A percentile compares a stretch with the other conserved stretches of the same genome.
phyloP scores from a whole-genome alignment of 1,284 basidiomycete species.

The Microbotryum intermedium region DNA sequence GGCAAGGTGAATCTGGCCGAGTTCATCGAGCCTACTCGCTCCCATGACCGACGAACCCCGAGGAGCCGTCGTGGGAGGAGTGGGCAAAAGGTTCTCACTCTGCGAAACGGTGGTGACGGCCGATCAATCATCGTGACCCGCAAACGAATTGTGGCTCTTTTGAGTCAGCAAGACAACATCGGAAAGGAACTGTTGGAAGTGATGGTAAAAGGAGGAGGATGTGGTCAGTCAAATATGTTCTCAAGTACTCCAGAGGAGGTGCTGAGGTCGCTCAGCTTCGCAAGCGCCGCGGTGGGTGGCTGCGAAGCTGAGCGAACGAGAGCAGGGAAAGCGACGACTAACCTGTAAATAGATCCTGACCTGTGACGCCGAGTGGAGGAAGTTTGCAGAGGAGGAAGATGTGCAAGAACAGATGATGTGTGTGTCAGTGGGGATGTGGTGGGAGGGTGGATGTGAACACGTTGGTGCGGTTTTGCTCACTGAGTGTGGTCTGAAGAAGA shows the following conservation, averaged over 20 bases:
- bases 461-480: neutral
- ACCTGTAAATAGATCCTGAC: slow-evolving; percentile 2
- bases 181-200: slow-evolving; percentile 1
- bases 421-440: neutral
- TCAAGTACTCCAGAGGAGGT: too few relatives aligned
- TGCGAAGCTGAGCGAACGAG: too few relatives aligned
- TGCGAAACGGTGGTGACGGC: neutral
- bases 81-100: neutral
- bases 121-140: slow-evolving; percentile 2
- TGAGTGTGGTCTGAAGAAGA: neutral
- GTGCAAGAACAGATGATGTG: neutral
- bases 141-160: slow-evolving; percentile 5
- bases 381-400: neutral
- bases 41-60: neutral
- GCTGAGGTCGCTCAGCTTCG: too few relatives aligned
- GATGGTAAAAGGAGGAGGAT: too few relatives aligned
- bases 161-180: slow-evolving; percentile 8
- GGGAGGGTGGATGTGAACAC: neutral
- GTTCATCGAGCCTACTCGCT: slow-evolving; percentile 1
- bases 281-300: too few relatives aligned
- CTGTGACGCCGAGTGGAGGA: neutral
- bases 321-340: too few relatives aligned
- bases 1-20: neutral
- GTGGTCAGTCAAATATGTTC: too few relatives aligned
- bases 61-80: too few relatives aligned